Base-by-base conservation (phyloP, 345 rosid species). In the Brassica incana region DNA sequence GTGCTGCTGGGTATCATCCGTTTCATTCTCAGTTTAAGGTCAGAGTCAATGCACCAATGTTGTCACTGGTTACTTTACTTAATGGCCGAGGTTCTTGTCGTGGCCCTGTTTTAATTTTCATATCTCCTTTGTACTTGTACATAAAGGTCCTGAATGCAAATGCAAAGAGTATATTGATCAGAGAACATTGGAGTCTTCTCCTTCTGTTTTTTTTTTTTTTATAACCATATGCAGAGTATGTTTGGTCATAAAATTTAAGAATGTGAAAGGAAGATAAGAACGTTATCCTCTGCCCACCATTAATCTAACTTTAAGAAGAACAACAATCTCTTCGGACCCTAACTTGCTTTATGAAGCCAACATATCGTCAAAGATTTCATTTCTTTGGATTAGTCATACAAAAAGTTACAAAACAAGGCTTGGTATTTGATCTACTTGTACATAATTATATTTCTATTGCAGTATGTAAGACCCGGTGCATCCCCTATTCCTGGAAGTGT, bases 11-110 rank as follows among this genome's bases (percentile, higher is more conserved):
- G 4, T 97, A 88, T 87, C 97, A 89, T 77, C 92, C 97, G 29
- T 93, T 89, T 92, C 98, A 93, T 90, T 90, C 97, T 84, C 97
- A 93, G 96, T 96, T 87, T 86, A 96, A 96, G 99, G 99, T 96
- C 90, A 93, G 99, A 92, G 86, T 82, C 85, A 72, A 77, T 83
- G 80, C 72, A 65, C 58, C 85, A 77, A 60, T 78, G 83, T 80
- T 76, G 77, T 80, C 83, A 75, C 80, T 76, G 79, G 59, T 60
- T 78, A 72, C 76, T 45, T 77, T 79, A 33, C 66, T 14, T 78
- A 14, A 56, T 80, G 45, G 20, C 76, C 72, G 38, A 68, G 81
- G 74, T 75, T 71, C 30, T 80, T 80, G 76, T 69, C 36, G 3
- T 61, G 15, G 5, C 80, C 71, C 56, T 29, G 52, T 69, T 75